A percentile compares a stretch with the other conserved stretches of the same genome.
These are phyloP conservation scores for Tetrapisispora taiwanensis DNA, from an alignment of 805 yeast genomes.

Conservation along the genomic window DNA sequence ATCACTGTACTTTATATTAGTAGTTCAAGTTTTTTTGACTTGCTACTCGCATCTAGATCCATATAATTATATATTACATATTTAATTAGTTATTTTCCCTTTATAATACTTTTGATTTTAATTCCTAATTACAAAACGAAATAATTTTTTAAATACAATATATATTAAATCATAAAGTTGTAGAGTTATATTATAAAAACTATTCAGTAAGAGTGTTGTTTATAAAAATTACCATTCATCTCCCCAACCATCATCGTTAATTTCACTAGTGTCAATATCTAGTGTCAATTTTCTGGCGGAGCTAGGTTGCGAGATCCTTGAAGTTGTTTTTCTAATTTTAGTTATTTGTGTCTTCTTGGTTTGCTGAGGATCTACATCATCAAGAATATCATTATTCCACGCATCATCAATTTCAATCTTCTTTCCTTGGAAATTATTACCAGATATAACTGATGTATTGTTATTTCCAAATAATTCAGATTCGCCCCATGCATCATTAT, in stretches of 20 bases:
- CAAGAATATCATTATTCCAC: constrained; percentile 16
- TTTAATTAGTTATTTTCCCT: neutral
- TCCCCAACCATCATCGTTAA: constrained; percentile 10
- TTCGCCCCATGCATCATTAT: neutral
- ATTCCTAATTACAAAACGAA: too few relatives aligned
- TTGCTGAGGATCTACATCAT: neutral
- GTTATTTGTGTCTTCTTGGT: neutral
- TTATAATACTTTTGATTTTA: too few relatives aligned
- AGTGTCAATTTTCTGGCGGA: neutral
- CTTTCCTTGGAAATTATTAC: constrained; percentile 2
- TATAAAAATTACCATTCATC: constrained; percentile 5
- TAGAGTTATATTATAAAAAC: too few relatives aligned
- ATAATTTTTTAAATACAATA: too few relatives aligned
- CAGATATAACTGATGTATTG: neutral
- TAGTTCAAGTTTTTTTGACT: too few relatives aligned
- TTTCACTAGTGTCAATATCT: constrained; percentile 1
- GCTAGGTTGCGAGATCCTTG: neutral
- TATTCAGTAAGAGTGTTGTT: too few relatives aligned
- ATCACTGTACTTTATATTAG: neutral
- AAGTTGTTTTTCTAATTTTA: neutral
- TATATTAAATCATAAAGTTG: too few relatives aligned
- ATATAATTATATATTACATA: too few relatives aligned
- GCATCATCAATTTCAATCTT: constrained; percentile 11
- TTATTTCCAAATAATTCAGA: neutral
- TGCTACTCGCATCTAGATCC: neutral